phyloP scores from a whole-genome alignment of 495 filamentous ascomycete genomes.

The Podospora australis region DNA sequence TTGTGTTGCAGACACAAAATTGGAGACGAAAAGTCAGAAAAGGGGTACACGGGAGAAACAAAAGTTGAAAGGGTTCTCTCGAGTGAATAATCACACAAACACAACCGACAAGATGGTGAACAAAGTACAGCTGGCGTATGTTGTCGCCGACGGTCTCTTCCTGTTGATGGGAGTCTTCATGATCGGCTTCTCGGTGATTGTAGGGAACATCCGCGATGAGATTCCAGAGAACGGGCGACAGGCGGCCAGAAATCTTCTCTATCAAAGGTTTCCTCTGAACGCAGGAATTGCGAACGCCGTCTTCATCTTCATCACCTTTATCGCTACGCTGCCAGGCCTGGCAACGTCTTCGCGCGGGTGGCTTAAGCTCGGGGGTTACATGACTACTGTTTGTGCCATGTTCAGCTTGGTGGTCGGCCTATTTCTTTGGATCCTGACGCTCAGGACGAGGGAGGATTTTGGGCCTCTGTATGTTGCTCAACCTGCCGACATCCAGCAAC shows the following conservation, averaged over 20 bases:
- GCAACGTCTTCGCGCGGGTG: constrained; percentile 49
- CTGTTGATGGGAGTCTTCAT: constrained; percentile 56
- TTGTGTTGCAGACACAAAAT: constrained; percentile 9
- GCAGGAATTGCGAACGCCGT: constrained; percentile 61
- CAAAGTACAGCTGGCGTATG: constrained; percentile 52
- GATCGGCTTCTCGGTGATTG: constrained; percentile 55
- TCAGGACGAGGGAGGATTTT: constrained; percentile 55
- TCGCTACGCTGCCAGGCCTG: constrained; percentile 54
- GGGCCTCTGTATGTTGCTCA: constrained; percentile 50
- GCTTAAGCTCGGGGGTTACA: constrained; percentile 54
- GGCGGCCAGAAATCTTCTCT: constrained; percentile 58
- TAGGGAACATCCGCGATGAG: constrained; percentile 44
- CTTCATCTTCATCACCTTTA: constrained; percentile 51
- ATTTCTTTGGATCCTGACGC: constrained; percentile 62
- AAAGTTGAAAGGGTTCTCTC: constrained; percentile 3
- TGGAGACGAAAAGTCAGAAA: background rate
- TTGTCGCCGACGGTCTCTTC: constrained; percentile 54
- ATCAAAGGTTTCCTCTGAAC: constrained; percentile 55
- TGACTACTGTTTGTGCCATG: constrained; percentile 52
- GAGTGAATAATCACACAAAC: constrained; percentile 3
- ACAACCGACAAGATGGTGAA: constrained; percentile 48
- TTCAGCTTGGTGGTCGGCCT: constrained; percentile 63
- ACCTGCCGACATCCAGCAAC: constrained; percentile 43
- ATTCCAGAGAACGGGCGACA: constrained; percentile 40
- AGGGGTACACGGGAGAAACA: no score